phyloP scores from a whole-genome alignment of 2,329 filamentous ascomycete species.

The Parascedosporium putredinis region DNA sequence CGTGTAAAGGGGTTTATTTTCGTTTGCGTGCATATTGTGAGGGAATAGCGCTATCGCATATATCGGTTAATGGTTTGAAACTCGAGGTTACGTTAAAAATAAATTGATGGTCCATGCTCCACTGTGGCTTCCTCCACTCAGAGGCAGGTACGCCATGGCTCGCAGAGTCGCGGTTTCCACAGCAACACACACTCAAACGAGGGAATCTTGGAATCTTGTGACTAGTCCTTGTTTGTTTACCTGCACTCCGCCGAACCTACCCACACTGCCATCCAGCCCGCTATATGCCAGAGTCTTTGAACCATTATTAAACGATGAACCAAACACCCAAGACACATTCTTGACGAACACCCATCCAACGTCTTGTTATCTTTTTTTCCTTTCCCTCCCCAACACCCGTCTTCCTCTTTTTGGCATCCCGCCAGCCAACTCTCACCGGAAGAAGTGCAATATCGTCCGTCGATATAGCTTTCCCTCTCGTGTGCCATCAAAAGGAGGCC shows the following conservation, averaged over 20 bases:
- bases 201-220: background rate
- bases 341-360: background rate
- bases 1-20: background rate
- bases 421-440: background rate
- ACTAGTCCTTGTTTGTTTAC: conserved; percentile 8
- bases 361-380: too few species aligned
- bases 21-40: background rate
- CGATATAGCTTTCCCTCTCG: background rate
- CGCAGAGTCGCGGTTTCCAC: conserved; percentile 2
- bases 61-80: conserved; percentile 2
- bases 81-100: background rate
- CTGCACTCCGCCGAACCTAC: background rate
- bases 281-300: conserved; percentile 1
- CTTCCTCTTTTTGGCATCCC: conserved; percentile 2
- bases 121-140: background rate
- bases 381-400: background rate
- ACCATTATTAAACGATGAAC: conserved; percentile 7
- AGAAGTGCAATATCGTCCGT: background rate
- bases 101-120: background rate
- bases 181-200: background rate
- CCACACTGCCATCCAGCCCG: background rate
- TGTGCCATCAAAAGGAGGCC: background rate
- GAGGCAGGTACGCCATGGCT: background rate
- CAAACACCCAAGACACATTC: background rate
- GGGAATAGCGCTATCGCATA: background rate